Evolutionary conservation across 2,329 filamentous ascomycete species (phyloP).

Genomic region (Nigrospora osmanthi): DNA sequence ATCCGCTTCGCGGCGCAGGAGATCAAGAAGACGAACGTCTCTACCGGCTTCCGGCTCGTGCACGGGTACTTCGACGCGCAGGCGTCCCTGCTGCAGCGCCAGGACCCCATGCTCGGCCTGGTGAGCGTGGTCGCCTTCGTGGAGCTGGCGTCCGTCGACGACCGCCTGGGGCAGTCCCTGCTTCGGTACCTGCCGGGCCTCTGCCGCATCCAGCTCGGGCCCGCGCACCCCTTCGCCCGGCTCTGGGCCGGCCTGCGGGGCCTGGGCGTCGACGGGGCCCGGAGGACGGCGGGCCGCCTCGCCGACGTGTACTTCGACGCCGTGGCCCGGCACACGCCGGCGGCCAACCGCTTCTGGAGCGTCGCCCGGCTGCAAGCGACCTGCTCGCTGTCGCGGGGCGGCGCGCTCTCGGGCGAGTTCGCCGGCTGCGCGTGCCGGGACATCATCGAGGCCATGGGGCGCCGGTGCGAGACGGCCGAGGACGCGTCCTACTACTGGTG

Average conservation of each 20-base stretch:
- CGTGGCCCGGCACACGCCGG: neutral
- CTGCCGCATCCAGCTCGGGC: conserved; percentile 2
- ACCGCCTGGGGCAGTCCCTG: conserved; percentile 3
- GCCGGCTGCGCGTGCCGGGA: neutral
- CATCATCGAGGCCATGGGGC: neutral
- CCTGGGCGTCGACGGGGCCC: neutral
- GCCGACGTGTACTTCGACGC: neutral
- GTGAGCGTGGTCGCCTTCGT: conserved; percentile 1
- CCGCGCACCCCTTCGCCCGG: conserved; percentile 1
- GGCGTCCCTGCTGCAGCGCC: neutral
- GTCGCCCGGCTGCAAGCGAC: neutral
- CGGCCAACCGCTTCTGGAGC: neutral
- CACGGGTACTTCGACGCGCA: conserved; percentile 1
- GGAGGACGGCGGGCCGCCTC: neutral
- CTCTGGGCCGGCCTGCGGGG: conserved; percentile 2
- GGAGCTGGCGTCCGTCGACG: neutral
- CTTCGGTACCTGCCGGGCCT: conserved; percentile 4
- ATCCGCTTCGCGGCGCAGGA: neutral
- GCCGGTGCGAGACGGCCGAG: neutral
- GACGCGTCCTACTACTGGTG: neutral
- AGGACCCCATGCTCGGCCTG: conserved; percentile 2
- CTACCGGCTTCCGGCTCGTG: neutral
- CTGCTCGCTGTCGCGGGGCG: neutral
- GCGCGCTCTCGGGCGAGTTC: neutral
- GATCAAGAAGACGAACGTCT: neutral